Base-by-base conservation (phyloP, 139 green algal genomes). In the Spirogloea muscicola region DNA sequence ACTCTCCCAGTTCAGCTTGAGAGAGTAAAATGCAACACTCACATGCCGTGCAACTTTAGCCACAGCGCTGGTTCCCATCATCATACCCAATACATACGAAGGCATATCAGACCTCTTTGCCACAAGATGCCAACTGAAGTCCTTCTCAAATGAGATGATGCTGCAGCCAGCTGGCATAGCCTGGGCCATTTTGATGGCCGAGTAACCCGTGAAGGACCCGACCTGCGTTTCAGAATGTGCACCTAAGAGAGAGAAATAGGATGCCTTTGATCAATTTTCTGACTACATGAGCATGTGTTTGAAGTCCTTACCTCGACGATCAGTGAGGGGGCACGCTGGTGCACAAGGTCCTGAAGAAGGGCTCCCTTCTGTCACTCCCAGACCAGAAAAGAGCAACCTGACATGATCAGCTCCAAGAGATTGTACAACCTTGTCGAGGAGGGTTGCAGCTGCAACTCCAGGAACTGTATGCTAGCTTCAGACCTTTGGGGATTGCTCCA, bases 181-280 rank as follows among this genome's bases (percentile, higher is more conserved):
- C 72, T 89, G 85, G 6, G 63, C 76, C 40, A 88, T 88, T 21
- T 79, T 58, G 7, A 90, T 79, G 0, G 83, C 81, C 10, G 70
- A 83, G 81, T 90, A 90, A n/a, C 86, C 81, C 7, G 62, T 78
- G 76, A 89, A 84, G 9, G 68, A 80, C 40, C 87, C 87, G 7
- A 91, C 87, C 67, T 76, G 39, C 37, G n/a, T 21, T 55, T 55
- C 46, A 55, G 46, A 55, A 31, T 55, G n/a, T 55, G 46, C n/a
- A 21, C n/a, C n/a, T n/a, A 21, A 21, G n/a, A 31, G n/a, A 55
- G n/a, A 55, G 21, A 55, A 55, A 55, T n/a, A 21, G 21, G 21
- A 55, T n/a, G n/a, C 46, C 46, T 55, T n/a, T 55, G n/a, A 55
- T 21, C n/a, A 55, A 21, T n/a, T 21, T 21, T 21, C 46, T 21